Base-by-base conservation (phyloP, 169 alveolate genomes). In the Theileria orientalis region DNA sequence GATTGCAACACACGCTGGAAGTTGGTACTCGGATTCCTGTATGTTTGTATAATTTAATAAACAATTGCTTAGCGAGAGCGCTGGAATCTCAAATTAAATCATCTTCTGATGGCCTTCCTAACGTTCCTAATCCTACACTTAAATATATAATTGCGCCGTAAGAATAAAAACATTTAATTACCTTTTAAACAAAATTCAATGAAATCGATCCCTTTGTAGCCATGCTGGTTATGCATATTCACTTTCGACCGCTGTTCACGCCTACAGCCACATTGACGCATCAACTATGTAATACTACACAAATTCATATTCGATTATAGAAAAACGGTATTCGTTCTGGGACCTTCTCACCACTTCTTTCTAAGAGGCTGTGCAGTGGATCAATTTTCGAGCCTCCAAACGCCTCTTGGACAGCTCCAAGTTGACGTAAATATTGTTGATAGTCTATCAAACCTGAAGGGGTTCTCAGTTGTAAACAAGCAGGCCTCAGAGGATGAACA, bases 201-300 rank as follows among this genome's bases (percentile, higher is more conserved):
- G 16, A 42, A 14, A 56, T 56, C 21, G 13, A 56, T 56, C 16
- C 13, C 8, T 19, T 19, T 29, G 11, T 56, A 88, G 98, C 9
- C 99, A 96, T 80, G 99, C 99, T 21, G 99, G 99, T 13, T 93
- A 87, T 75, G 83, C 90, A n/a, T 96, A 93, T 74, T 83, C 96
- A 6, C 96, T 97, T 11, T 92, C 94, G 35, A 95, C 96, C 35
- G 98, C 97, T 52, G 96, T 96, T 9, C 92, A 90, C 80, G 94
- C 96, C 8, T 96, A 94, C 74, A 68, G 85, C 25, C 83, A 92
- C 54, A 85, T 95, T 21, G 76, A 90, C 56, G 88, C 95, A 29
- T 3, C 32, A 23, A 16, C 3, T 29, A 11, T 23, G 63, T 30
- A 29, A 42, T 27, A n/a, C 3, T 51, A n/a, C 21, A 14, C n/a